Evolutionary conservation across 805 yeast genomes (phyloP).

Genomic region (Candida suzukii): DNA sequence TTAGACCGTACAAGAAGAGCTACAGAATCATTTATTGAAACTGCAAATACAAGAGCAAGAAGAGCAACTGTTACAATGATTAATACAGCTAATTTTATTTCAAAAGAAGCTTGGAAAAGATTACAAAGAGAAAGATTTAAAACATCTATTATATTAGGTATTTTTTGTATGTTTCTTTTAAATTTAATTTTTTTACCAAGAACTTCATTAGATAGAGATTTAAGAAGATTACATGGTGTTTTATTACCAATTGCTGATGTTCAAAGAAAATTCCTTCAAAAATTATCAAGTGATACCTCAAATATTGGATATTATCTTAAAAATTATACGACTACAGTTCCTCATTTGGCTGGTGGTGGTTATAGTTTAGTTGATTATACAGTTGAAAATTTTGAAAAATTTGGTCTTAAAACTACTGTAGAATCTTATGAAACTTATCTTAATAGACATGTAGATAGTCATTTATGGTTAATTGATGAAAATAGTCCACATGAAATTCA

Average conservation of each 20-base stretch:
- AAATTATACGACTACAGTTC: slow-evolving; percentile 17
- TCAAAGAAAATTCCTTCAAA: slow-evolving; percentile 48
- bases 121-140: slow-evolving; percentile 31
- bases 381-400: slow-evolving; percentile 37
- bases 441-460: slow-evolving; percentile 42
- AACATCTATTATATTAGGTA: slow-evolving; percentile 40
- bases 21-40: slow-evolving; percentile 2
- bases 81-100: slow-evolving; percentile 10
- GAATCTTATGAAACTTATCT: slow-evolving; percentile 55
- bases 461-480: slow-evolving; percentile 28
- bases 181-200: slow-evolving; percentile 74
- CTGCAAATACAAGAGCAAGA: slow-evolving; percentile 11
- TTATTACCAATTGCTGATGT: slow-evolving; percentile 62
- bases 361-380: slow-evolving; percentile 42
- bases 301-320: slow-evolving; percentile 23
- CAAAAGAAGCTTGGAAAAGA: slow-evolving; percentile 18
- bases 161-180: slow-evolving; percentile 45
- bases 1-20: slow-evolving; percentile 2
- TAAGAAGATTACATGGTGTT: slow-evolving; percentile 65
- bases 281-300: slow-evolving; percentile 24
- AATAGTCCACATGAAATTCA: slow-evolving; percentile 26
- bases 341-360: slow-evolving; percentile 42
- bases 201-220: slow-evolving; percentile 76
- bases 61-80: slow-evolving; percentile 22
- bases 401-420: slow-evolving; percentile 41